Evolutionary conservation across 192 early-diverging fungal species (phyloP).

Genomic region (Radiomyces spectabilis): DNA sequence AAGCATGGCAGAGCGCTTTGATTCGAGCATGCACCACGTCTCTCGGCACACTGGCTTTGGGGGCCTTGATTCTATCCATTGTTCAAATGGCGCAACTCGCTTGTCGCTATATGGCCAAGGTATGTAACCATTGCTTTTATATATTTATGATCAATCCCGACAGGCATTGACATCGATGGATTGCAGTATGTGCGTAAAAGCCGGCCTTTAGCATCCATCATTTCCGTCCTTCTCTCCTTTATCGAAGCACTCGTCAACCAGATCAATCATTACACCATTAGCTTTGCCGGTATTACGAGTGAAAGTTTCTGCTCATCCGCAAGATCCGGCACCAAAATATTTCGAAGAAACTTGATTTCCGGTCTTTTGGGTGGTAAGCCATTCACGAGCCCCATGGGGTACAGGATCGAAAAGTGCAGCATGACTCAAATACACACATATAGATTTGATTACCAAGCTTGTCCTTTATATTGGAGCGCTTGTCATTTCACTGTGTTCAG

Average conservation of each 20-base stretch:
- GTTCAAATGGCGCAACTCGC: slow-evolving; percentile 45
- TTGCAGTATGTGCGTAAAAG: slow-evolving; percentile 19
- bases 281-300: slow-evolving; percentile 64
- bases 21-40: slow-evolving; percentile 44
- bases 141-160: not conserved
- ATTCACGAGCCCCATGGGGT: too few relatives aligned
- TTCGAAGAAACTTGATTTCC: slow-evolving; percentile 65
- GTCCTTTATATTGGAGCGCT: slow-evolving; percentile 52
- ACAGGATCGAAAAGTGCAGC: not conserved
- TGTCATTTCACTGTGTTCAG: slow-evolving; percentile 47
- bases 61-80: slow-evolving; percentile 50
- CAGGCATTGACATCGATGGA: not conserved
- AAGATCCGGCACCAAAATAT: slow-evolving; percentile 55
- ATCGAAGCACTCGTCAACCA: slow-evolving; percentile 39
- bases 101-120: slow-evolving; percentile 39
- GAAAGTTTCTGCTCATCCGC: slow-evolving; percentile 52
- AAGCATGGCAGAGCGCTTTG: slow-evolving; percentile 35
- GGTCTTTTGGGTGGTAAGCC: slow-evolving; percentile 41
- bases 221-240: slow-evolving; percentile 20
- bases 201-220: slow-evolving; percentile 33
- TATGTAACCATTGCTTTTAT: slow-evolving; percentile 14
- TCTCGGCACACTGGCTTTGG: slow-evolving; percentile 61
- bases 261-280: slow-evolving; percentile 61
- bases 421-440: not conserved
- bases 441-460: slow-evolving; percentile 47